A percentile compares a stretch with the other conserved stretches of the same genome.
These are phyloP conservation scores for Jatropha podagrica DNA, from an alignment of 441 rosid species.

Conservation along the genomic window DNA sequence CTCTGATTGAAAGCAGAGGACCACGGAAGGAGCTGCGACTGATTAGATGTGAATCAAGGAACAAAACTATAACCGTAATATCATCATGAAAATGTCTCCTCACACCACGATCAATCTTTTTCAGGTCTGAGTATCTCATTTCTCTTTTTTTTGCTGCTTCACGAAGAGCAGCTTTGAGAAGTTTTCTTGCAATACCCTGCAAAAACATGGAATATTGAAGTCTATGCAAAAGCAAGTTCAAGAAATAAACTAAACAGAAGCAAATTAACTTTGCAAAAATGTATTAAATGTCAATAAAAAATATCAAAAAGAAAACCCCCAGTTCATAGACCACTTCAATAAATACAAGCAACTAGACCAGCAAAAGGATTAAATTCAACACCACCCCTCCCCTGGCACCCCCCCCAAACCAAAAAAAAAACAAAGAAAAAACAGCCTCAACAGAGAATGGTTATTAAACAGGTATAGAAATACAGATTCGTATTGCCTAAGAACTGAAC, in stretches of 20 bases:
- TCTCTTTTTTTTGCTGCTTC: slow-evolving; percentile 93
- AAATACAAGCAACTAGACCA: not conserved
- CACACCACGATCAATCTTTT: slow-evolving; percentile 85
- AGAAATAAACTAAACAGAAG: not conserved
- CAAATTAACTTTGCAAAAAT: not conserved
- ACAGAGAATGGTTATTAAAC: not conserved
- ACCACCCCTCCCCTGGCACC: not conserved
- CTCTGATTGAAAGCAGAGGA: slow-evolving; percentile 58
- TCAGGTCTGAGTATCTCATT: slow-evolving; percentile 88
- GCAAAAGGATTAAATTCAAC: not conserved
- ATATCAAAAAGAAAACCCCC: not conserved
- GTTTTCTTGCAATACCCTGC: slow-evolving; percentile 80
- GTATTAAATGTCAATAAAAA: not conserved
- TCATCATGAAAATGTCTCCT: slow-evolving; percentile 97
- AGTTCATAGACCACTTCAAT: not conserved
- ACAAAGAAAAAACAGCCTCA: not conserved
- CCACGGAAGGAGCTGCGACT: slow-evolving; percentile 40
- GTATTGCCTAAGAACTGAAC: not conserved
- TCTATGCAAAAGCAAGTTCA: slow-evolving; percentile 7
- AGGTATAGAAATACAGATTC: not conserved
- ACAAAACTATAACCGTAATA: slow-evolving; percentile 75
- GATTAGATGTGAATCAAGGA: slow-evolving; percentile 56
- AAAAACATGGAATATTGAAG: slow-evolving; percentile 1
- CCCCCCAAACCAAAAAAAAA: not conserved
- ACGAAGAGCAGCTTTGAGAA: slow-evolving; percentile 67